Evolutionary conservation across 176 grass and related monocot genomes (phyloP), one percentile per base, ranked within the genome.

Genomic region (Carex parvula): DNA sequence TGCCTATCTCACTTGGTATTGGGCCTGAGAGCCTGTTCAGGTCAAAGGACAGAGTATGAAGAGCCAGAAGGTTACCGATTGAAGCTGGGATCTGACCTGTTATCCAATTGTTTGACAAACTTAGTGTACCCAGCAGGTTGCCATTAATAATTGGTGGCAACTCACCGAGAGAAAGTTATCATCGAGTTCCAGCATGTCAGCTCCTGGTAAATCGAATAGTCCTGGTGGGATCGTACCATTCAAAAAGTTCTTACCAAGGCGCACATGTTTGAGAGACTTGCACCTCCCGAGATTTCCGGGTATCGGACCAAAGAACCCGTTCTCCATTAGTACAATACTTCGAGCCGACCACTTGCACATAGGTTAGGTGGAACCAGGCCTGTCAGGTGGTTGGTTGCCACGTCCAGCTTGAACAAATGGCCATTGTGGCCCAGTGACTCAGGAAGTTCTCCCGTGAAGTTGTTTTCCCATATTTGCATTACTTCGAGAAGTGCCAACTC

Each of bases 281-380:
- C 95, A 98, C 29, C 22, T 87, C 44, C 93, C 93, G 14, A 98
- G 93, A 1, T 82, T 77, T 0, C 80, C 77, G 0, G 95, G 95
- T 26, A 98, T 95, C 21, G 70, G 60, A 0, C 95, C 95, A 79
- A 95, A 98, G 26, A 98, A 80, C n/a, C 79, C 68, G 53, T 98
- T 98, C 33, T 95, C 84, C 92, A 98, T 91, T 61, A 98, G 76
- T 55, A 98, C 86, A 98, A 91, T 52, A 83, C 0, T 79, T 90
- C 6, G 6, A 99, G 91, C 66, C 33, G 30, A 1, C 61, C 20
- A 14, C 91, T 79, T 0, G 70, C 16, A 84, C 96, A 99, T 65
- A 99, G 86, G 32, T 88, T 88, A 0, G 58, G 17, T 14, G 96
- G 96, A 0, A 99, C 63, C 3, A 46, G 26, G 0, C 96, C 96